Base-by-base conservation (phyloP, 345 rosid genomes). In the Alliaria petiolata region DNA sequence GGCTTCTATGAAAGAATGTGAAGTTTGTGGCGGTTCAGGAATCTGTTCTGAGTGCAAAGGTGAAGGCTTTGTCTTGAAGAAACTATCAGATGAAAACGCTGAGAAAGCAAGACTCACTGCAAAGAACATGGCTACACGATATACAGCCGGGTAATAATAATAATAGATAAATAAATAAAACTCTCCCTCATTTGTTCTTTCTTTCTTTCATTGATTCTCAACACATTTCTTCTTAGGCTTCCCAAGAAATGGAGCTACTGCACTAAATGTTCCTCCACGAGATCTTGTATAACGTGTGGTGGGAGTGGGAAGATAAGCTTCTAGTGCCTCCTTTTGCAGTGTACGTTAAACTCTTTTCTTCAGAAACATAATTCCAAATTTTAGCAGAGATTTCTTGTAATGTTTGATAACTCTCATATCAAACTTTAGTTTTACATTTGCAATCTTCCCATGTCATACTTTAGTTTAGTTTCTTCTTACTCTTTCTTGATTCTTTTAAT, bases 171-270 rank as follows among this genome's bases (percentile, higher is more conserved):
- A 34, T n/a, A n/a, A n/a, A n/a, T n/a, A n/a, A n/a, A n/a, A n/a
- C n/a, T n/a, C n/a, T n/a, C n/a, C n/a, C n/a, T n/a, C n/a, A n/a
- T n/a, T n/a, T n/a, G n/a, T n/a, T n/a, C n/a, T n/a, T n/a, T n/a
- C 6, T 6, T 38, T 12, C 9, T 19, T 53, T 43, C 2, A 30
- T 53, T 54, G 14, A 62, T 68, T 75, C 13, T 54, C 22, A 7
- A 58, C 15, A 31, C 20, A 51, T 11, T 28, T 61, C 1, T 58
- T 49, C 63, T 52, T 56, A 93, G 98, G 87, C 97, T 93, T 77
- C 97, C 98, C 7, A 93, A 91, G 84, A 93, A 93, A 84, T 91
- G 98, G 97, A 91, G 96, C 78, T 93, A 93, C 81, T 91, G 98
- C 62, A 87, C 91, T 5, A 93, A 86, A 65, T 93, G 97, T 81